Percentiles rank a stretch among this genome's conserved stretches.
phyloP scores from a whole-genome alignment of 495 filamentous ascomycete species.

The Hypomontagnella submonticulosa region DNA sequence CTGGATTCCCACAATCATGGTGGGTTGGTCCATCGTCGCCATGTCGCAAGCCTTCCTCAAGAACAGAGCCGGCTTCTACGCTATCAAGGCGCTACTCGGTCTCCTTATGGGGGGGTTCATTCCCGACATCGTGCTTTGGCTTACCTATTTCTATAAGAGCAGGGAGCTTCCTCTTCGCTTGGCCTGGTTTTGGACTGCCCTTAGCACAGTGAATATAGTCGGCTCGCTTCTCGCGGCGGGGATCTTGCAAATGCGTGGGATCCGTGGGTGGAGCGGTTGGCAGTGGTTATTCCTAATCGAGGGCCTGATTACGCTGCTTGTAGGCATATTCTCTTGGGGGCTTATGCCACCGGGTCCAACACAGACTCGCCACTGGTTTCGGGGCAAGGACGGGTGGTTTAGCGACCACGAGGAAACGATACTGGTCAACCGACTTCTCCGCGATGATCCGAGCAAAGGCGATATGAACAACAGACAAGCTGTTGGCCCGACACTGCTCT shows the following conservation, averaged over 20 bases:
- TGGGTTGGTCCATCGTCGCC: constrained; percentile 56
- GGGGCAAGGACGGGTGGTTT: constrained; percentile 70
- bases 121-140: constrained; percentile 62
- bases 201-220: constrained; percentile 58
- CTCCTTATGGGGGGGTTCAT: constrained; percentile 63
- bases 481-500: constrained; percentile 59
- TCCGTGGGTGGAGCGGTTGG: constrained; percentile 62
- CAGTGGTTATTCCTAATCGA: constrained; percentile 66
- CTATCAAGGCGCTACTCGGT: constrained; percentile 58
- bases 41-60: constrained; percentile 55
- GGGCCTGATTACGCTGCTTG: constrained; percentile 62
- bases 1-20: constrained; percentile 61
- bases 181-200: constrained; percentile 62
- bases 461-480: constrained; percentile 70
- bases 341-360: constrained; percentile 63
- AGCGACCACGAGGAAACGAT: constrained; percentile 68
- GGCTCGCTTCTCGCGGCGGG: constrained; percentile 63
- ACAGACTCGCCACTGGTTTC: constrained; percentile 66
- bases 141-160: constrained; percentile 65
- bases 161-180: constrained; percentile 63
- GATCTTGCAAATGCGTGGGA: constrained; percentile 62
- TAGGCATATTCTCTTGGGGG: constrained; percentile 64
- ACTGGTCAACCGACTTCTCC: constrained; percentile 69
- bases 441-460: constrained; percentile 72
- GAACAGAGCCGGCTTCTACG: constrained; percentile 53